Percentiles rank a stretch among this genome's conserved stretches.
These are phyloP conservation scores for Fomitopsis pulvina DNA, from an alignment of 768 basidiomycete species.

Conservation along the genomic window DNA sequence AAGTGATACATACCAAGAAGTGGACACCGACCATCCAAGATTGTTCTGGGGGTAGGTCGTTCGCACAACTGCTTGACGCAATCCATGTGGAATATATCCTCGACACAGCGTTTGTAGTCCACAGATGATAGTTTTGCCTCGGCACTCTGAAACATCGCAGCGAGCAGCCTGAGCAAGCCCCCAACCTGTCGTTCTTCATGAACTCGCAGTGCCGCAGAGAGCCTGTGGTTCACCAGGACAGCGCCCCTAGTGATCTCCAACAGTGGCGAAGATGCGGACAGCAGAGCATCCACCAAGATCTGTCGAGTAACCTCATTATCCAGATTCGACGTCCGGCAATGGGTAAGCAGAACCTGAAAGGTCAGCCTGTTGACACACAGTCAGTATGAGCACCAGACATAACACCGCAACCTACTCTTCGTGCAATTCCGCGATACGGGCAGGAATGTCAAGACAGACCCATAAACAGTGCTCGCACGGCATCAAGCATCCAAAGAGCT, in stretches of 20 bases:
- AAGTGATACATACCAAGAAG: not conserved
- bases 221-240: conserved; percentile 29
- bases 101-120: not conserved
- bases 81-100: not conserved
- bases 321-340: conserved; percentile 20
- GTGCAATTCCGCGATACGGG: conserved; percentile 13
- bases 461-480: conserved; percentile 39
- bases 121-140: not conserved
- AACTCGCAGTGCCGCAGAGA: not conserved
- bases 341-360: not conserved
- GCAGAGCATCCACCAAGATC: conserved; percentile 31
- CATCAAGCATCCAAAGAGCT: conserved; percentile 37
- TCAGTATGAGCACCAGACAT: conserved; percentile 18
- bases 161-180: not conserved
- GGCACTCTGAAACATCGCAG: not conserved
- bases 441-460: conserved; percentile 26
- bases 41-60: too few species aligned
- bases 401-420: not conserved
- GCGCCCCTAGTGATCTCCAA: conserved; percentile 30
- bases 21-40: too few species aligned
- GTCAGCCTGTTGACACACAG: not conserved
- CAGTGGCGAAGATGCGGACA: conserved; percentile 18
- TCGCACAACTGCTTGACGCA: not conserved
- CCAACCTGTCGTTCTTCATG: too few species aligned
- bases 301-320: conserved; percentile 22